Evolutionary conservation across 2,329 filamentous ascomycete species (phyloP).

Genomic region (Drechslera avenae): DNA sequence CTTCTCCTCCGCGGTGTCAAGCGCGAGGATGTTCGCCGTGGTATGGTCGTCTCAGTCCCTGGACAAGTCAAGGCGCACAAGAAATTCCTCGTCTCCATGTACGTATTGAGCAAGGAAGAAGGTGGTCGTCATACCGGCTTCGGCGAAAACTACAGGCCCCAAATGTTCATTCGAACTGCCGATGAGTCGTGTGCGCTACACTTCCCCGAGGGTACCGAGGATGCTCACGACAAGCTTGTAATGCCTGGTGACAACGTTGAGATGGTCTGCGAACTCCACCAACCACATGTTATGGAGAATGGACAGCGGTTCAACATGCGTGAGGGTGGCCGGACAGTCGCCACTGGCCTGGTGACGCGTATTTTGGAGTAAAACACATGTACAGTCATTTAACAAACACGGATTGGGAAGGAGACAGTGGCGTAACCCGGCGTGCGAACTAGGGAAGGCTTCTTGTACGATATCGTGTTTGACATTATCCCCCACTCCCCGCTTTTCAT

Average conservation of each 20-base stretch:
- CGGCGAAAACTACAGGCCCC: conserved; percentile 93
- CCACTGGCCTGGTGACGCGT: conserved; percentile 48
- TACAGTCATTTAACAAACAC: neutral
- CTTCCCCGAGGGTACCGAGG: conserved; percentile 84
- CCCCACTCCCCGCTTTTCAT: conserved; percentile 34
- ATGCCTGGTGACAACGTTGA: conserved; percentile 99
- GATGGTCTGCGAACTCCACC: conserved; percentile 86
- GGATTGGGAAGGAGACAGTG: conserved; percentile 1
- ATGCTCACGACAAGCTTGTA: conserved; percentile 76
- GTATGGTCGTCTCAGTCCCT: conserved; percentile 90
- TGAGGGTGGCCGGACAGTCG: conserved; percentile 77
- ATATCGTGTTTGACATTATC: conserved; percentile 27
- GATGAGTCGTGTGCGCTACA: conserved; percentile 75
- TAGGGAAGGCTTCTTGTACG: conserved; percentile 27
- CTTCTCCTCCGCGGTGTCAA: conserved; percentile 94
- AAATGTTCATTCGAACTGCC: conserved; percentile 93
- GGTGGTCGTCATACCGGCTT: conserved; percentile 97
- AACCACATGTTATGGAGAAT: conserved; percentile 84
- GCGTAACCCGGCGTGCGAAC: conserved; percentile 15
- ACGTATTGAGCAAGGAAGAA: conserved; percentile 96
- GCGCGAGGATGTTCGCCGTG: conserved; percentile 90
- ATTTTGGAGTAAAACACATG: conserved; percentile 39
- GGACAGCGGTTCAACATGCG: conserved; percentile 98
- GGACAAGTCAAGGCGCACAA: conserved; percentile 83
- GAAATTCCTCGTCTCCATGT: conserved; percentile 94